Conservation (phyloP, 2,329 filamentous ascomycete species). For the Aspergillus udagawae region DNA sequence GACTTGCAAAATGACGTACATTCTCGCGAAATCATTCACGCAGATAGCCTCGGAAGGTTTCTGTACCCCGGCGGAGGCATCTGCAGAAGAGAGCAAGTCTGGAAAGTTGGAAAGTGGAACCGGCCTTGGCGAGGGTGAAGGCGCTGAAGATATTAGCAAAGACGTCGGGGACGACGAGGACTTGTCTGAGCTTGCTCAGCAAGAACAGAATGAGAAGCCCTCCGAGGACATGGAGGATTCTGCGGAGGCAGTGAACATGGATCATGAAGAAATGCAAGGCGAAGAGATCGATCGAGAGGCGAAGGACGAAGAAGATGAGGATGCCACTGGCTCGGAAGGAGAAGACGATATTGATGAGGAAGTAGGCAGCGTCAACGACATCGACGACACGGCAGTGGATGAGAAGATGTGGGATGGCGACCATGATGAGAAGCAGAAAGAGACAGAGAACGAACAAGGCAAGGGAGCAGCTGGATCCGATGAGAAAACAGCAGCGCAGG, state of each 20-base stretch:
- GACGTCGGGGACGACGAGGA: slow-evolving; percentile 94
- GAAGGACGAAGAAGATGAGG: slow-evolving; percentile 48
- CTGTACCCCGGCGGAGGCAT: slow-evolving; percentile 81
- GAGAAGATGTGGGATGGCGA: slow-evolving; percentile 99
- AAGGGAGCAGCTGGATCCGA: slow-evolving; percentile 51
- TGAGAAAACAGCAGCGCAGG: slow-evolving; percentile 59
- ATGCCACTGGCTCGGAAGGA: slow-evolving; percentile 60
- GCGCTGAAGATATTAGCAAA: slow-evolving; percentile 95
- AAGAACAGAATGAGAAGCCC: slow-evolving; percentile 62
- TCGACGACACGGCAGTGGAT: slow-evolving; percentile 85
- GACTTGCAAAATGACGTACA: slow-evolving; percentile 69
- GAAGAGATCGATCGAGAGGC: slow-evolving; percentile 62
- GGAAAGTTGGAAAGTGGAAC: slow-evolving; percentile 88
- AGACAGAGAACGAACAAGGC: slow-evolving; percentile 71
- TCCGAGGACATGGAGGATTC: slow-evolving; percentile 43
- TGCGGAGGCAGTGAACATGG: slow-evolving; percentile 52
- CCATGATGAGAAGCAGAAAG: slow-evolving; percentile 59
- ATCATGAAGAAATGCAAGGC: slow-evolving; percentile 85
- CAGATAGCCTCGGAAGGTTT: slow-evolving; percentile 82
- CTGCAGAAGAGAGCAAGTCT: slow-evolving; percentile 63
- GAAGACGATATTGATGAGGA: slow-evolving; percentile 80
- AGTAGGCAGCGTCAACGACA: slow-evolving; percentile 81
- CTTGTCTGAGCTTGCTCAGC: slow-evolving; percentile 82
- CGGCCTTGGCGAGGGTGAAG: slow-evolving; percentile 90
- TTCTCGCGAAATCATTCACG: slow-evolving; percentile 71